Evolutionary conservation across 371 early-diverging fungal genomes (phyloP).

Genomic region (Mortierella sp.): DNA sequence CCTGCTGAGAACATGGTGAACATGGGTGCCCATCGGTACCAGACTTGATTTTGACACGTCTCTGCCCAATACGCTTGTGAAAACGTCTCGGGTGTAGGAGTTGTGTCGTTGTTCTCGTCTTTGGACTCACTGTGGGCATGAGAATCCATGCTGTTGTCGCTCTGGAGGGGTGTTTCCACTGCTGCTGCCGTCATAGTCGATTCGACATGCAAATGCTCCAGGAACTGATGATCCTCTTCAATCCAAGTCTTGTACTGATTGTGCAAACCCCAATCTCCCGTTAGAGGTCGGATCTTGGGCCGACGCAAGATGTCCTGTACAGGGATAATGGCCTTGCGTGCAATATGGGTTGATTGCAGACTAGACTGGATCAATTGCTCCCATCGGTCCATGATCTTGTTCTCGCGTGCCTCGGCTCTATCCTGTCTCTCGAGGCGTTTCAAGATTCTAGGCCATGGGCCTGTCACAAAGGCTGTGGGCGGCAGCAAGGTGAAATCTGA

Average conservation of each 20-base stretch:
- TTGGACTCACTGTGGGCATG: not conserved
- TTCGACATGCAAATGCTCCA: conserved; percentile 28
- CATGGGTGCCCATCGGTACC: conserved; percentile 56
- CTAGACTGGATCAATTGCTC: conserved; percentile 27
- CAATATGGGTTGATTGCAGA: conserved; percentile 46
- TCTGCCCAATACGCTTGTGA: conserved; percentile 37
- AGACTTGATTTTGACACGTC: conserved; percentile 55
- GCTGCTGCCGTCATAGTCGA: not conserved
- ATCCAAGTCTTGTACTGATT: conserved; percentile 43
- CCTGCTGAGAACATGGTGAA: conserved; percentile 60
- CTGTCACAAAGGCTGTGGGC: conserved; percentile 30
- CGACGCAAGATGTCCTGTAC: conserved; percentile 53
- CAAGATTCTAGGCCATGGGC: conserved; percentile 40
- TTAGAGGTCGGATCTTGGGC: conserved; percentile 46
- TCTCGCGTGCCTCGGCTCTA: not conserved
- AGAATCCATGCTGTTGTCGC: not conserved
- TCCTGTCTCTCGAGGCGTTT: conserved; percentile 15
- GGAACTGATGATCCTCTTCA: conserved; percentile 15
- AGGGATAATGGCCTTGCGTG: conserved; percentile 53
- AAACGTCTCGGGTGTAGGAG: conserved; percentile 25
- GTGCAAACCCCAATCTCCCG: conserved; percentile 49
- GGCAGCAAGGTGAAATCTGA: conserved; percentile 51
- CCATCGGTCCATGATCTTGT: conserved; percentile 16
- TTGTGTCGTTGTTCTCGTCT: not conserved
- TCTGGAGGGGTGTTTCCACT: not conserved